Percentiles rank a stretch among this genome's conserved stretches.
phyloP scores from a whole-genome alignment of 192 early-diverging fungal species.

The Rhizophagus clarus region DNA sequence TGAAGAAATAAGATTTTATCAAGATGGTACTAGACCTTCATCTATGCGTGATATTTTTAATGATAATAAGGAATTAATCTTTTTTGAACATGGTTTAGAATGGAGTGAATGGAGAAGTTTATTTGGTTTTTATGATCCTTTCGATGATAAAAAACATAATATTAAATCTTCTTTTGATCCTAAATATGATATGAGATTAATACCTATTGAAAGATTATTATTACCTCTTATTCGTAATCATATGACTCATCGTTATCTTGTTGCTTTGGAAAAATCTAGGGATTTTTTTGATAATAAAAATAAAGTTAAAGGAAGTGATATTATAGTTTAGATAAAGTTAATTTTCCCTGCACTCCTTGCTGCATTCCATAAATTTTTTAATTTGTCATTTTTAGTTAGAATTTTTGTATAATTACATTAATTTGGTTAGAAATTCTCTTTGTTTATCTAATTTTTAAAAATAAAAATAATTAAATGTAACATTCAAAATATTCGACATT shows the following conservation, averaged over 20 bases:
- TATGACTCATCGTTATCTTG: neutral
- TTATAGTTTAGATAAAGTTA: no score
- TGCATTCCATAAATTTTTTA: no score
- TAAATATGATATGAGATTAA: neutral
- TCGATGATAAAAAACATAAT: neutral
- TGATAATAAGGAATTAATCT: neutral
- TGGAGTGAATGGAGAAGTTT: neutral
- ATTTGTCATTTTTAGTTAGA: no score
- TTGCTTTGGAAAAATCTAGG: neutral
- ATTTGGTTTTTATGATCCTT: neutral
- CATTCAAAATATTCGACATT: no score
- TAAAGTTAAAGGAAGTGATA: neutral
- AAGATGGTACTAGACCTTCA: conserved; percentile 9
- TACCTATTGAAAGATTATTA: neutral
- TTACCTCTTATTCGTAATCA: neutral
- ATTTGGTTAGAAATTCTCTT: no score
- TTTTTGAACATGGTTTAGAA: neutral
- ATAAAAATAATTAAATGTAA: no score
- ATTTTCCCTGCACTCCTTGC: no score
- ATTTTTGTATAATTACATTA: no score
- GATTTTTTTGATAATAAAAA: neutral
- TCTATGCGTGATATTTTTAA: neutral
- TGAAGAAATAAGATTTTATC: conserved; percentile 15
- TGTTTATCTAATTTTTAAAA: no score
- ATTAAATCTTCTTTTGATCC: neutral